Percentiles rank a stretch among this genome's conserved stretches.
phyloP scores from a whole-genome alignment of 495 filamentous ascomycete species.

The Tuber borchii region DNA sequence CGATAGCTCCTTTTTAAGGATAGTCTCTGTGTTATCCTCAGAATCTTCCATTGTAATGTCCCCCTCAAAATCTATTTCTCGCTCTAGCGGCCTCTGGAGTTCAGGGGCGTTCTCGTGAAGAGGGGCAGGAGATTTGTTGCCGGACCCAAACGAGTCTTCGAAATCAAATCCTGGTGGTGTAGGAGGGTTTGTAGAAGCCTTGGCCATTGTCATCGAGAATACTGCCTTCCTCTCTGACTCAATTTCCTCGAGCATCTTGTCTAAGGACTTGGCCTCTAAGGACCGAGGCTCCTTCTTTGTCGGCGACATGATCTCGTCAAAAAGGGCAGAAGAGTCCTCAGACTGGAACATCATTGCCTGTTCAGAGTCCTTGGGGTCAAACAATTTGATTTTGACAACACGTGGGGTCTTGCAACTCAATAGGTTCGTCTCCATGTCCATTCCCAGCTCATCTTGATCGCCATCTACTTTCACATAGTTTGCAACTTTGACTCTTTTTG shows the following conservation, averaged over 20 bases:
- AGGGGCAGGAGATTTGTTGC: background rate
- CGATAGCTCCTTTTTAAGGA: constrained; percentile 9
- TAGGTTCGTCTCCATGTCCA: constrained; percentile 24
- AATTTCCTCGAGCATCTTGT: constrained; percentile 2
- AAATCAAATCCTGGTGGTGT: constrained; percentile 7
- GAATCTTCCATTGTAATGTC: constrained; percentile 14
- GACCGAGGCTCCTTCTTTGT: background rate
- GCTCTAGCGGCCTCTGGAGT: background rate
- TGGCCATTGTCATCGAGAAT: background rate
- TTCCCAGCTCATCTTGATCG: constrained; percentile 26
- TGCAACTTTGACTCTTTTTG: constrained; percentile 18
- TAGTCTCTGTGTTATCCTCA: constrained; percentile 5
- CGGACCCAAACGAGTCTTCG: background rate
- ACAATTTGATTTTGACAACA: constrained; percentile 5
- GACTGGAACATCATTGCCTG: background rate
- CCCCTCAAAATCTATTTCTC: constrained; percentile 4
- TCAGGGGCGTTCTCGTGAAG: background rate
- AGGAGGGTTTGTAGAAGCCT: constrained; percentile 5
- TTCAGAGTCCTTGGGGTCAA: background rate
- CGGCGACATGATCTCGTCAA: constrained; percentile 5
- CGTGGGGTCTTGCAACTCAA: constrained; percentile 20
- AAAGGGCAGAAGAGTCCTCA: background rate
- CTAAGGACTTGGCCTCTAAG: background rate
- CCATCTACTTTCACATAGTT: constrained; percentile 13
- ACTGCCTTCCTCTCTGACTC: background rate